Evolutionary conservation across 2,329 filamentous ascomycete genomes (phyloP).

Genomic region (Clonostachys rhizophaga): DNA sequence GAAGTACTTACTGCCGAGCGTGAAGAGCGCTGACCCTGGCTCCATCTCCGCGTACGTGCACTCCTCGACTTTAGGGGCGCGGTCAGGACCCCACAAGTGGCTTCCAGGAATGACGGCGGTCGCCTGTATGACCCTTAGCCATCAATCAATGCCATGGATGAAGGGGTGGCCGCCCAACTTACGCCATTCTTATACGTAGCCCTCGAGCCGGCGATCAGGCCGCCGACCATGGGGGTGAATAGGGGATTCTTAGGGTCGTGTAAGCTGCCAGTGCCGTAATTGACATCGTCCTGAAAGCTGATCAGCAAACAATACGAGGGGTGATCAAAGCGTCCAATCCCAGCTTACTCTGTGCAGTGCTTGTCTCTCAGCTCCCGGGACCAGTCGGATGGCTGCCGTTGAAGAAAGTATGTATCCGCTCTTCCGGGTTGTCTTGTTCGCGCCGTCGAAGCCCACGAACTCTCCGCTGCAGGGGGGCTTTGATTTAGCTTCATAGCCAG

Average conservation of each 20-base stretch:
- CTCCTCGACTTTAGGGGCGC: conserved; percentile 1
- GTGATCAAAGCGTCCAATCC: too few relatives aligned
- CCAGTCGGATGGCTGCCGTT: not conserved
- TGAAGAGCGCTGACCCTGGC: conserved; percentile 1
- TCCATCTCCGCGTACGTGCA: conserved; percentile 2
- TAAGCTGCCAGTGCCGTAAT: too few relatives aligned
- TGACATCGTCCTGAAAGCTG: too few relatives aligned
- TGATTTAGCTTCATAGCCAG: not conserved
- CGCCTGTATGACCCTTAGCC: not conserved
- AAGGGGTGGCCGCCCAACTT: not conserved
- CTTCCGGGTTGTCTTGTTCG: not conserved
- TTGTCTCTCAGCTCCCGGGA: not conserved
- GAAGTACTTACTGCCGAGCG: conserved; percentile 1
- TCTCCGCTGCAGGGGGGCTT: not conserved
- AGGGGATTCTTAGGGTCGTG: not conserved
- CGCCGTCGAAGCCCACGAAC: not conserved
- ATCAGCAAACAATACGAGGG: too few relatives aligned
- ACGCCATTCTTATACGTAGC: conserved; percentile 1
- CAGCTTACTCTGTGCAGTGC: not conserved
- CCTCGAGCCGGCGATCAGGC: not conserved
- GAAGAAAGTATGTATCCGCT: conserved; percentile 1
- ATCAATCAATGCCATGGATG: too few relatives aligned
- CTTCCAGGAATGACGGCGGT: conserved; percentile 1
- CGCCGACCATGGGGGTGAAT: conserved; percentile 2
- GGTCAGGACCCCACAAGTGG: conserved; percentile 1